Conservation (phyloP, 805 yeast species). For the Ogataea parapolymorpha region DNA sequence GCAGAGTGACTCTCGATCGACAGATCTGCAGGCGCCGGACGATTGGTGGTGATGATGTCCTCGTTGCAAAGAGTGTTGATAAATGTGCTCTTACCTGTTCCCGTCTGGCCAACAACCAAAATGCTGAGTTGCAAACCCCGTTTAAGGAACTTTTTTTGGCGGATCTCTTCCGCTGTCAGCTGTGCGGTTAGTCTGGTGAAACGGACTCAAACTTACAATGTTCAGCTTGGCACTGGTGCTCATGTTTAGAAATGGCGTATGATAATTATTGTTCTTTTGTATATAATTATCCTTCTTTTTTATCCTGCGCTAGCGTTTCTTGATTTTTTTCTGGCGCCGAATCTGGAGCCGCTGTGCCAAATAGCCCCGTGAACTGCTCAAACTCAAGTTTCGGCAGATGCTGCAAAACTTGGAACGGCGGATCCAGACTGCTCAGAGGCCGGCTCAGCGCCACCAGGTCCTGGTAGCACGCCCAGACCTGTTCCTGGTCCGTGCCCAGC, state of each 20-base stretch:
- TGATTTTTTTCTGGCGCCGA: constrained; percentile 4
- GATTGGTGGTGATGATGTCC: constrained; percentile 40
- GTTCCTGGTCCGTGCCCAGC: constrained; percentile 17
- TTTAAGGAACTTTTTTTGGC: constrained; percentile 45
- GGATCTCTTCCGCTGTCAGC: constrained; percentile 34
- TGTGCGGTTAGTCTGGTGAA: constrained; percentile 3
- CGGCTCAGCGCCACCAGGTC: constrained; percentile 20
- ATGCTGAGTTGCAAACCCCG: constrained; percentile 48
- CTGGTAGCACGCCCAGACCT: constrained; percentile 25
- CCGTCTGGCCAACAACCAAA: constrained; percentile 51
- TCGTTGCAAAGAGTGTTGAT: constrained; percentile 73
- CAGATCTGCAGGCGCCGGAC: constrained; percentile 33
- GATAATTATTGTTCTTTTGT: constrained; percentile 1
- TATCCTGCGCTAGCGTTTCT: background rate
- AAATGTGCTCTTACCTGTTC: constrained; percentile 77
- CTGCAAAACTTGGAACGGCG: constrained; percentile 24
- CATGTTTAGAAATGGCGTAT: constrained; percentile 6
- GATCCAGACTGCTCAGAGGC: constrained; percentile 19
- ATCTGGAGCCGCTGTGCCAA: constrained; percentile 6
- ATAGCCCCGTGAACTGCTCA: constrained; percentile 3
- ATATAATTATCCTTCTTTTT: constrained; percentile 3
- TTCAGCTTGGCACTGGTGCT: constrained; percentile 21
- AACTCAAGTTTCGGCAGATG: constrained; percentile 23
- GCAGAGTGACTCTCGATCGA: constrained; percentile 33
- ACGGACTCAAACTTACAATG: constrained; percentile 14